Percentiles rank a stretch among this genome's conserved stretches.
phyloP scores from a whole-genome alignment of 306 rosid species.

The Comarum palustre region DNA sequence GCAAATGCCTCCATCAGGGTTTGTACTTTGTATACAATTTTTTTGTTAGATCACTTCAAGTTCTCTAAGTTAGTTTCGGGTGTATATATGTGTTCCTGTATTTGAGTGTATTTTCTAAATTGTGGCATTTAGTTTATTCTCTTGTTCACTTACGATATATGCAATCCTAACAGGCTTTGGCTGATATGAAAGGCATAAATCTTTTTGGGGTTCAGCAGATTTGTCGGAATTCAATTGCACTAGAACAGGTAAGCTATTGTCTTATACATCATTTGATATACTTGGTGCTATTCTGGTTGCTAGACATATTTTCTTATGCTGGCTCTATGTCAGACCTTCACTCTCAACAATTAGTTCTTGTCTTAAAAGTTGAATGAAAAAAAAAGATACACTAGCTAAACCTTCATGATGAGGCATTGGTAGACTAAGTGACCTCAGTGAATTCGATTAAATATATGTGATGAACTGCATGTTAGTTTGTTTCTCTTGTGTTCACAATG shows the following conservation, averaged over 20 bases:
- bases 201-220: constrained; percentile 99
- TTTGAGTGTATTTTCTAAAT: not conserved
- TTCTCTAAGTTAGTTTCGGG: constrained; percentile 1
- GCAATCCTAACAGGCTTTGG: constrained; percentile 64
- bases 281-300: not conserved
- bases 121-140: constrained; percentile 15
- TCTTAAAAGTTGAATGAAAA: not conserved
- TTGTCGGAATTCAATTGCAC: constrained; percentile 89
- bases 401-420: not conserved
- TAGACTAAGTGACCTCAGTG: not conserved
- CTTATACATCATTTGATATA: not conserved
- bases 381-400: not conserved
- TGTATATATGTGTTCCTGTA: constrained; percentile 13
- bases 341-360: not conserved
- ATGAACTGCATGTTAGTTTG: not conserved
- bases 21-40: constrained; percentile 5
- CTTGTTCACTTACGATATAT: constrained; percentile 31
- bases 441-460: not conserved
- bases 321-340: not conserved
- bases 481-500: not conserved
- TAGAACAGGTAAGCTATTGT: constrained; percentile 76
- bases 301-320: not conserved
- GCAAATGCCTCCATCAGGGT: constrained; percentile 83
- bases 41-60: not conserved
- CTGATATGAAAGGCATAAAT: constrained; percentile 81